These are phyloP conservation scores for Gleditsia sinensis DNA, from an alignment of 306 rosid genomes.

Conservation along the genomic window DNA sequence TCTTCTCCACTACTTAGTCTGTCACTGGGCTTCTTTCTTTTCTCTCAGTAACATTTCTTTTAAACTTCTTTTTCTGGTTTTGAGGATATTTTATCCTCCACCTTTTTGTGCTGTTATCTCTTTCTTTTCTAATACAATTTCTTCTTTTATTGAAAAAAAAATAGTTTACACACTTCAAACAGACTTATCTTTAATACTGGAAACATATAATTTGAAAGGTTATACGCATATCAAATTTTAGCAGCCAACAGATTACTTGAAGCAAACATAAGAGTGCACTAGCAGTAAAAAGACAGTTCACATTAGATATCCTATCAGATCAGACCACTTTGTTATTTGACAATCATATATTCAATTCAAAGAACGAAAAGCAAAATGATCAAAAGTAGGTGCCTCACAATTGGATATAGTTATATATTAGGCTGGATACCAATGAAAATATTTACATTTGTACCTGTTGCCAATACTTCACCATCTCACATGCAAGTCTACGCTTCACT, in stretches of 20 bases:
- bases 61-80: no score
- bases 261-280: neutral
- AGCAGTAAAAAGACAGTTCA: neutral
- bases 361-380: neutral
- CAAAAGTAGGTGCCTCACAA: neutral
- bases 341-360: neutral
- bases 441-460: constrained; percentile 67
- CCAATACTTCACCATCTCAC: constrained; percentile 99
- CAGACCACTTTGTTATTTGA: neutral
- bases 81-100: no score
- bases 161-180: neutral
- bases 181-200: neutral
- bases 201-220: neutral
- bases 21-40: no score
- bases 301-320: neutral
- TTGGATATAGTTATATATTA: neutral
- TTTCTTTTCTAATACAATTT: no score
- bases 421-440: neutral
- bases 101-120: no score
- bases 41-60: no score
- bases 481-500: constrained; percentile 97
- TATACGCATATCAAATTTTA: neutral
- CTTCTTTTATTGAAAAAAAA: no score
- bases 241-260: neutral
- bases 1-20: no score